Evolutionary conservation across 2,329 filamentous ascomycete species (phyloP).

Genomic region (Pyricularia sp.): DNA sequence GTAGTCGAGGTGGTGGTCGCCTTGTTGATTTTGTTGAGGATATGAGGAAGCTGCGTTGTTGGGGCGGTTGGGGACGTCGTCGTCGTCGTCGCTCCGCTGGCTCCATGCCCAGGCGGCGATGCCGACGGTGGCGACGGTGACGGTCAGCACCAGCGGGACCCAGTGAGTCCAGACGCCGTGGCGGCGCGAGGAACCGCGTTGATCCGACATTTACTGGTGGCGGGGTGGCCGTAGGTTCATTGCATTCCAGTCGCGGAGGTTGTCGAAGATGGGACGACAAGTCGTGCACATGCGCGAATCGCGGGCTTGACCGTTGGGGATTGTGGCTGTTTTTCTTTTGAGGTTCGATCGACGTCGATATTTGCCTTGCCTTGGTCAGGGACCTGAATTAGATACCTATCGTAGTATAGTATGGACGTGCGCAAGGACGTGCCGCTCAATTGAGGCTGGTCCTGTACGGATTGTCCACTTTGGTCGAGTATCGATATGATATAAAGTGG

Average conservation of each 20-base stretch:
- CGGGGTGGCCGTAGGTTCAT: constrained; percentile 20
- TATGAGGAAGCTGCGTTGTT: constrained; percentile 29
- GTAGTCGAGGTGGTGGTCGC: constrained; percentile 30
- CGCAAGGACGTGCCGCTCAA: background rate
- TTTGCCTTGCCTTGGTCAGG: background rate
- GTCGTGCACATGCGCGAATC: background rate
- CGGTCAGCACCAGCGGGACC: constrained; percentile 78
- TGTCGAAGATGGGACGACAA: constrained; percentile 6
- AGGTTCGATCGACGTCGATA: background rate
- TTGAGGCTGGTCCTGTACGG: background rate
- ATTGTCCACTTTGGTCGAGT: background rate
- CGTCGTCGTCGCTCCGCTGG: constrained; percentile 68
- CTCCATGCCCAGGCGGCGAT: constrained; percentile 91
- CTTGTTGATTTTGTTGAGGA: constrained; percentile 17
- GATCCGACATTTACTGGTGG: constrained; percentile 49
- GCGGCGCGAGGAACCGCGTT: constrained; percentile 47
- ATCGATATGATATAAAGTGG: background rate
- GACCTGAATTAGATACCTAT: no score
- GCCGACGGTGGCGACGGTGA: constrained; percentile 79
- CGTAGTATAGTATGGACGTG: background rate
- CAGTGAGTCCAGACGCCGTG: constrained; percentile 68
- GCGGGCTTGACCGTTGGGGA: background rate
- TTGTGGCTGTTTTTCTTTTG: background rate
- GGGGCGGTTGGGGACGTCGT: constrained; percentile 45
- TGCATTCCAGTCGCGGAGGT: constrained; percentile 14